Percentiles rank a stretch among this genome's conserved stretches.
phyloP scores from a whole-genome alignment of 2,329 filamentous ascomycete species.

The Fusarium zealandicum region DNA sequence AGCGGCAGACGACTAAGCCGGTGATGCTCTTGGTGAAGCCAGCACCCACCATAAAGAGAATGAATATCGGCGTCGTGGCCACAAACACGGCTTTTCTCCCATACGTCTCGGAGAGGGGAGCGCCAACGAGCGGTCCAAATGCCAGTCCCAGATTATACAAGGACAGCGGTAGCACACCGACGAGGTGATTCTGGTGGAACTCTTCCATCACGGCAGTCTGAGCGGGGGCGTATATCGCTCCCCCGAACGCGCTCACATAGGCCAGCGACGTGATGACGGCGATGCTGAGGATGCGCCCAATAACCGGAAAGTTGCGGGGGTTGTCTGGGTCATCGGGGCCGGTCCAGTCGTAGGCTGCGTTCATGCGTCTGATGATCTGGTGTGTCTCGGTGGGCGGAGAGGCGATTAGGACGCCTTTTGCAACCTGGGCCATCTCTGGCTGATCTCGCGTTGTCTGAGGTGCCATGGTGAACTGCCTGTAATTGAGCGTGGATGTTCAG shows the following conservation, averaged over 20 bases:
- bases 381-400: not conserved
- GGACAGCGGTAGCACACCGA: constrained; percentile 6
- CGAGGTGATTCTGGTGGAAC: not conserved
- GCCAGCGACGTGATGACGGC: constrained; percentile 14
- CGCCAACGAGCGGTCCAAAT: constrained; percentile 18
- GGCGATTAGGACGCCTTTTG: not conserved
- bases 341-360: constrained; percentile 28
- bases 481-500: too few relatives aligned
- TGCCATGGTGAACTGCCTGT: not conserved
- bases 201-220: constrained; percentile 9
- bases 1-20: constrained; percentile 9
- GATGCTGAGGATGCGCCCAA: constrained; percentile 9
- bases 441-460: not conserved
- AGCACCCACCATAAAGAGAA: not conserved
- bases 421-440: constrained; percentile 5
- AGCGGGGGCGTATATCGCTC: constrained; percentile 20
- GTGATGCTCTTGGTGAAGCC: not conserved
- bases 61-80: constrained; percentile 21
- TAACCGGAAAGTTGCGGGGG: constrained; percentile 18
- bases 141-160: constrained; percentile 32
- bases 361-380: constrained; percentile 23
- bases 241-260: constrained; percentile 8
- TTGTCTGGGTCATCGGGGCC: constrained; percentile 15
- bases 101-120: constrained; percentile 24
- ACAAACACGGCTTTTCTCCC: constrained; percentile 23